phyloP scores from a whole-genome alignment of 139 green algal species.

The Chlamydomonas sphaeroides region DNA sequence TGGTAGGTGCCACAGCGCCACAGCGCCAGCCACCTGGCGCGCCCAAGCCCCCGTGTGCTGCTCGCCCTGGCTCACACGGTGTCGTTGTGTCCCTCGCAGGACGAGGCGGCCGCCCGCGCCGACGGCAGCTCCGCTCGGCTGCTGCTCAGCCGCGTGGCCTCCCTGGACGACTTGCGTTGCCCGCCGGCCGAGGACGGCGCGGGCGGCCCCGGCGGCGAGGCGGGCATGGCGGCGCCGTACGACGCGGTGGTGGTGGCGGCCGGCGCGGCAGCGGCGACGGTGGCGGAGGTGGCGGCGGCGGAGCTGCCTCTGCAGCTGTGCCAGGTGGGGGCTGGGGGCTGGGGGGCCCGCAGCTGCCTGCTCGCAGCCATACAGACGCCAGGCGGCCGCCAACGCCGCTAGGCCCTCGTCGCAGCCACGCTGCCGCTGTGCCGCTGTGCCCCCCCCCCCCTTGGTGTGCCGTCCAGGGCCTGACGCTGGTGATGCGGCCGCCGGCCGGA shows the following conservation, averaged over 20 bases:
- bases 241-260: slow-evolving; percentile 74
- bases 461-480: slow-evolving; percentile 66
- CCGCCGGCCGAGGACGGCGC: not conserved
- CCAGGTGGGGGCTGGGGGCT: slow-evolving; percentile 27
- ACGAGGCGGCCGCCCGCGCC: not conserved
- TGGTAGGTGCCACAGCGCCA: too few relatives aligned
- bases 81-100: too few relatives aligned
- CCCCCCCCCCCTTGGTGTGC: too few relatives aligned
- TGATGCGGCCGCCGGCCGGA: slow-evolving; percentile 51
- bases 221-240: slow-evolving; percentile 32
- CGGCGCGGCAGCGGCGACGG: slow-evolving; percentile 65
- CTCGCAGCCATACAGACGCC: too few relatives aligned
- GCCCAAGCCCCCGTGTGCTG: too few relatives aligned
- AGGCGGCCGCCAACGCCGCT: not conserved
- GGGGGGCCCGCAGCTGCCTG: too few relatives aligned
- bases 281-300: slow-evolving; percentile 56
- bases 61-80: too few relatives aligned
- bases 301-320: slow-evolving; percentile 66
- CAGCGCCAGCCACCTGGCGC: too few relatives aligned
- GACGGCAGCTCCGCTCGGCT: slow-evolving; percentile 45
- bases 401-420: not conserved
- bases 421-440: too few relatives aligned
- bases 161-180: slow-evolving; percentile 53
- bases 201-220: not conserved
- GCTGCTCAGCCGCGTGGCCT: slow-evolving; percentile 41